phyloP scores from a whole-genome alignment of 805 yeast genomes.

The Metschnikowia peoriensis region DNA sequence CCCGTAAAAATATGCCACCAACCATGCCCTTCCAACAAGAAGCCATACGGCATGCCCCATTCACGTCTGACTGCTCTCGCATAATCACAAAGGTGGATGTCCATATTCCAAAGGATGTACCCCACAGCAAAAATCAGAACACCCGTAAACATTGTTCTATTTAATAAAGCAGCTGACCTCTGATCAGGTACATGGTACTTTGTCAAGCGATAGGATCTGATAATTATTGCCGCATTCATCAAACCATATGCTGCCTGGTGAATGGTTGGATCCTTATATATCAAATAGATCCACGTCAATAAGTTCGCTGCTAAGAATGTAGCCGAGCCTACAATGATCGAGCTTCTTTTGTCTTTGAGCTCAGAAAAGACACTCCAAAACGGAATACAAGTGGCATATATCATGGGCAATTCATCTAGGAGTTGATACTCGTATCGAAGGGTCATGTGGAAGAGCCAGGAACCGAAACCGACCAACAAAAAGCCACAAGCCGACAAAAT shows the following conservation, averaged over 20 bases:
- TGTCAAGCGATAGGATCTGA: slow-evolving; percentile 55
- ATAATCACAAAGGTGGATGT: slow-evolving; percentile 69
- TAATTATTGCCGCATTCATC: slow-evolving; percentile 71
- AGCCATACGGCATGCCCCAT: slow-evolving; percentile 81
- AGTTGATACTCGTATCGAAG: slow-evolving; percentile 84
- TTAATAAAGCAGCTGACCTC: slow-evolving; percentile 47
- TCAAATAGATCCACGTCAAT: slow-evolving; percentile 71
- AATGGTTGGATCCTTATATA: slow-evolving; percentile 76
- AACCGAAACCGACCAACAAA: slow-evolving; percentile 85
- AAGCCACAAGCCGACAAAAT: slow-evolving; percentile 74
- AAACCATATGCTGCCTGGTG: slow-evolving; percentile 86
- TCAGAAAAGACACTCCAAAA: slow-evolving; percentile 79
- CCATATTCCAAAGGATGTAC: slow-evolving; percentile 84
- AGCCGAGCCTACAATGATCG: slow-evolving; percentile 45
- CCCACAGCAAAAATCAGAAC: slow-evolving; percentile 66
- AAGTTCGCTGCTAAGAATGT: slow-evolving; percentile 53
- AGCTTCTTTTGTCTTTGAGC: slow-evolving; percentile 39
- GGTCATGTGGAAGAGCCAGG: slow-evolving; percentile 97
- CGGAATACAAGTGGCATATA: slow-evolving; percentile 95
- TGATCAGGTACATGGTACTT: slow-evolving; percentile 50
- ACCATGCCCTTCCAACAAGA: slow-evolving; percentile 86
- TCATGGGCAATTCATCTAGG: slow-evolving; percentile 96
- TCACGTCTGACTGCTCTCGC: slow-evolving; percentile 60
- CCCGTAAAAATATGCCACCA: slow-evolving; percentile 97
- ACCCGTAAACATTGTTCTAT: slow-evolving; percentile 57